Conservation (phyloP, 2,329 filamentous ascomycete genomes). For the Aspergillus fumigatus region DNA sequence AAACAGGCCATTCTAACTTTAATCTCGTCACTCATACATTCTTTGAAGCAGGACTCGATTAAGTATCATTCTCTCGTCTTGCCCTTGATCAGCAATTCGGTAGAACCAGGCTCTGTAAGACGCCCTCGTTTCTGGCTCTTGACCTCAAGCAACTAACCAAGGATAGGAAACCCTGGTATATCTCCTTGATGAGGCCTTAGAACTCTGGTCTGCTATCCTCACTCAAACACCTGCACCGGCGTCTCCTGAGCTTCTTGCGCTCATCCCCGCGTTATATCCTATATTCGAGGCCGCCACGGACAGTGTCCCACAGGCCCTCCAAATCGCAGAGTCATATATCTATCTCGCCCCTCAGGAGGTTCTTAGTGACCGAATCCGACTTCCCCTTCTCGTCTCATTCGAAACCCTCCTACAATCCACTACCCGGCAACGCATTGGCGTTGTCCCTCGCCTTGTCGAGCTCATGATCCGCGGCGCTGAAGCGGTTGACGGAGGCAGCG, state of each 20-base stretch:
- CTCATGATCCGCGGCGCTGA: constrained; percentile 61
- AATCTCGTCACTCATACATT: constrained; percentile 76
- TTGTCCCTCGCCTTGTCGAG: constrained; percentile 52
- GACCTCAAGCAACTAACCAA: constrained; percentile 2
- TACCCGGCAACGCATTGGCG: constrained; percentile 36
- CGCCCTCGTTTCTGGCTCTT: background rate
- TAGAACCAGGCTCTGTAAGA: constrained; percentile 66
- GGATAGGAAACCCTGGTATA: constrained; percentile 63
- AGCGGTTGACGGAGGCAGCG: constrained; percentile 53
- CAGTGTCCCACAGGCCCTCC: constrained; percentile 57
- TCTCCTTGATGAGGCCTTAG: constrained; percentile 84
- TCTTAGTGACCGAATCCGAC: constrained; percentile 36
- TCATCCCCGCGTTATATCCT: constrained; percentile 61
- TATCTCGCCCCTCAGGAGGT: constrained; percentile 54
- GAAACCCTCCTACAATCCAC: constrained; percentile 37
- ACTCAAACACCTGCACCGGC: constrained; percentile 59
- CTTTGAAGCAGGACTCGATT: constrained; percentile 73
- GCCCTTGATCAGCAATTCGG: constrained; percentile 74
- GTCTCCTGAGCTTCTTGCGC: constrained; percentile 56
- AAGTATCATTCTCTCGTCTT: constrained; percentile 76
- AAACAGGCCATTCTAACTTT: constrained; percentile 90
- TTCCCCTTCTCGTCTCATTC: constrained; percentile 35
- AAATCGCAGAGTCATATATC: constrained; percentile 66
- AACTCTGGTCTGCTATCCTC: constrained; percentile 78
- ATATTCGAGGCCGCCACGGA: constrained; percentile 64